These are phyloP conservation scores for Coniochaeta pulveracea DNA, from an alignment of 2,329 filamentous ascomycete species.

Conservation along the genomic window DNA sequence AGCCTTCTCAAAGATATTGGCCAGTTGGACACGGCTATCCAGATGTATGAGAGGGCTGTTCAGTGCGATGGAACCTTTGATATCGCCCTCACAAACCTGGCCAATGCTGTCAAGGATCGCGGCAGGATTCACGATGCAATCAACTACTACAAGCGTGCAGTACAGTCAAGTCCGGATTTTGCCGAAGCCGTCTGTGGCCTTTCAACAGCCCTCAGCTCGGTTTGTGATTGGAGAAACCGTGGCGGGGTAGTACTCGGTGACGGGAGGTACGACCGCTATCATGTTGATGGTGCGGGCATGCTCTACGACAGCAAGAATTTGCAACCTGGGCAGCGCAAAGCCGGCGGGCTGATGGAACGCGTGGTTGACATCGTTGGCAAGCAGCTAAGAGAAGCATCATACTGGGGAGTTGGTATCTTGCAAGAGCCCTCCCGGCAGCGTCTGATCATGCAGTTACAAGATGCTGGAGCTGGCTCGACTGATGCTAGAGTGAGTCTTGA, in stretches of 20 bases:
- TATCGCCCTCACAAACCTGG: constrained; percentile 90
- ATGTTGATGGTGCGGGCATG: constrained; percentile 77
- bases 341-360: constrained; percentile 75
- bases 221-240: constrained; percentile 86
- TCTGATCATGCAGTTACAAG: constrained; percentile 33
- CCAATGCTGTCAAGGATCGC: constrained; percentile 95
- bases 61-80: constrained; percentile 89
- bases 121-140: constrained; percentile 90
- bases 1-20: constrained; percentile 95
- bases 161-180: constrained; percentile 87
- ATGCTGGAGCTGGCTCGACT: constrained; percentile 23
- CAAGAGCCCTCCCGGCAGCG: constrained; percentile 39
- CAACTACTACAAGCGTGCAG: constrained; percentile 78
- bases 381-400: constrained; percentile 75
- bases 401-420: constrained; percentile 70
- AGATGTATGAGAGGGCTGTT: constrained; percentile 95
- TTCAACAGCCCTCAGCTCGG: constrained; percentile 88
- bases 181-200: constrained; percentile 94
- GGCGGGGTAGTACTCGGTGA: constrained; percentile 70
- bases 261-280: constrained; percentile 78
- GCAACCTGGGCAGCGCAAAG: constrained; percentile 34
- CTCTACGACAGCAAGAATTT: constrained; percentile 55
- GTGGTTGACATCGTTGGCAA: constrained; percentile 86
- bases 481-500: constrained; percentile 24
- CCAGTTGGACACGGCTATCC: constrained; percentile 80